A percentile compares a stretch with the other conserved stretches of the same genome.
phyloP scores from a whole-genome alignment of 2,329 filamentous ascomycete species.

The Gliomastix tumulicola region DNA sequence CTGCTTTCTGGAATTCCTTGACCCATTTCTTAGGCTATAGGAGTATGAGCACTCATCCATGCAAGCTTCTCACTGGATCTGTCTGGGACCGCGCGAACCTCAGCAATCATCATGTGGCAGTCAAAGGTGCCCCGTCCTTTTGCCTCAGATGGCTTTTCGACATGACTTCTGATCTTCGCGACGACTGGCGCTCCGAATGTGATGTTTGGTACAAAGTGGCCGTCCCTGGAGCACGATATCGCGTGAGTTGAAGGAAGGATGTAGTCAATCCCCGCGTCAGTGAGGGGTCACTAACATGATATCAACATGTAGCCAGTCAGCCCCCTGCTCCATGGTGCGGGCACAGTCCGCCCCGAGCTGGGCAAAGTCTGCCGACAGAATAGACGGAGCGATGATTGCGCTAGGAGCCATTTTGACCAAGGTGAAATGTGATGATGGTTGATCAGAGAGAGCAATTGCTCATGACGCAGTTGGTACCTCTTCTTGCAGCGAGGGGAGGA shows the following conservation, averaged over 20 bases:
- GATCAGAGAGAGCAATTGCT: too few species aligned
- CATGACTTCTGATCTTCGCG: conserved; percentile 83
- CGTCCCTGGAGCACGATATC: conserved; percentile 70
- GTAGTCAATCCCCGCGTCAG: background rate
- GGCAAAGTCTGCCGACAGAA: conserved; percentile 93
- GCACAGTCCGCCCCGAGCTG: conserved; percentile 80
- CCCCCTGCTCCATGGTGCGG: conserved; percentile 76
- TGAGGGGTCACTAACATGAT: conserved; percentile 56
- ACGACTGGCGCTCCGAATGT: conserved; percentile 95
- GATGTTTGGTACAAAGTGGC: conserved; percentile 97
- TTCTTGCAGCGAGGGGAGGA: too few species aligned
- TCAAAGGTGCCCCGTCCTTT: conserved; percentile 89
- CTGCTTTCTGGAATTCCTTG: conserved; percentile 85
- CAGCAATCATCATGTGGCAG: conserved; percentile 99
- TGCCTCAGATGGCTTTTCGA: conserved; percentile 63
- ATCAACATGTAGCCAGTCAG: conserved; percentile 92
- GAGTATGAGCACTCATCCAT: background rate
- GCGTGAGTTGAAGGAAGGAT: conserved; percentile 2
- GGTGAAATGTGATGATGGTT: too few species aligned
- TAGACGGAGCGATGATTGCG: conserved; percentile 96
- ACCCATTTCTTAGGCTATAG: conserved; percentile 96
- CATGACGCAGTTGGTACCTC: too few species aligned
- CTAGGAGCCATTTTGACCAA: conserved; percentile 65
- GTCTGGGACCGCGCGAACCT: conserved; percentile 48
- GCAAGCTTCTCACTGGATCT: background rate